phyloP scores from a whole-genome alignment of 2,329 filamentous ascomycete genomes.

The Teratosphaeriaceae sp. region DNA sequence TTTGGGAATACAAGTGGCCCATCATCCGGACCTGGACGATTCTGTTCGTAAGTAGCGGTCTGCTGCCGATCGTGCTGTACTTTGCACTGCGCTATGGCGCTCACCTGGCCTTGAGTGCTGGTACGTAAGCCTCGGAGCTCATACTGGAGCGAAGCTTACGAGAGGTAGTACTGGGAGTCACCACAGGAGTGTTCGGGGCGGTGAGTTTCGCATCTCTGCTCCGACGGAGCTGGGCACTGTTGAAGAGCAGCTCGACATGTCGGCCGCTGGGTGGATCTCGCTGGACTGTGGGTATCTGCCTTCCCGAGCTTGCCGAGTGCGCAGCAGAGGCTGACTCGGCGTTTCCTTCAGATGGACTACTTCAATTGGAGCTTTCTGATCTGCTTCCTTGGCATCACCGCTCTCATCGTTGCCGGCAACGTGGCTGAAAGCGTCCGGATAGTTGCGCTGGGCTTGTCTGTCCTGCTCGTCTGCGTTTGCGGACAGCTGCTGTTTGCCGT shows the following conservation, averaged over 20 bases:
- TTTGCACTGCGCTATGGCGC: slow-evolving; percentile 9
- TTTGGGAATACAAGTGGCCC: slow-evolving; percentile 7
- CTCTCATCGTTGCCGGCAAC: slow-evolving; percentile 6
- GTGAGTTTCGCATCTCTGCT: not conserved
- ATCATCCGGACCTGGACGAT: slow-evolving; percentile 7
- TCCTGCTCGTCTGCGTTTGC: not conserved
- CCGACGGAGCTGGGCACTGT: not conserved
- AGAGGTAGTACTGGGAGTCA: not conserved
- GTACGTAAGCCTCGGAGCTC: not conserved
- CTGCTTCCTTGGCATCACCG: slow-evolving; percentile 6
- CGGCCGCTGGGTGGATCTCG: not conserved
- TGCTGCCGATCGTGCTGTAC: slow-evolving; percentile 8
- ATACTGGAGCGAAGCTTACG: not conserved
- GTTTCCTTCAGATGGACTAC: slow-evolving; percentile 6
- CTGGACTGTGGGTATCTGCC: not conserved
- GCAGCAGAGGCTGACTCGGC: not conserved
- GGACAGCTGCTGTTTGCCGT: slow-evolving; percentile 1
- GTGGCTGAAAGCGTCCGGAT: not conserved
- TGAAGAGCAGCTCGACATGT: not conserved
- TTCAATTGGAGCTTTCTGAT: slow-evolving; percentile 11
- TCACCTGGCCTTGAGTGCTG: slow-evolving; percentile 3
- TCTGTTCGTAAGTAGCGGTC: slow-evolving; percentile 7
- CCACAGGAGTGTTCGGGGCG: not conserved
- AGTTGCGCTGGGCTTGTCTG: not conserved
- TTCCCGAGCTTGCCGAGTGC: not conserved